Evolutionary conservation across 1,284 basidiomycete species (phyloP).

Genomic region (Sparassis latifolia): DNA sequence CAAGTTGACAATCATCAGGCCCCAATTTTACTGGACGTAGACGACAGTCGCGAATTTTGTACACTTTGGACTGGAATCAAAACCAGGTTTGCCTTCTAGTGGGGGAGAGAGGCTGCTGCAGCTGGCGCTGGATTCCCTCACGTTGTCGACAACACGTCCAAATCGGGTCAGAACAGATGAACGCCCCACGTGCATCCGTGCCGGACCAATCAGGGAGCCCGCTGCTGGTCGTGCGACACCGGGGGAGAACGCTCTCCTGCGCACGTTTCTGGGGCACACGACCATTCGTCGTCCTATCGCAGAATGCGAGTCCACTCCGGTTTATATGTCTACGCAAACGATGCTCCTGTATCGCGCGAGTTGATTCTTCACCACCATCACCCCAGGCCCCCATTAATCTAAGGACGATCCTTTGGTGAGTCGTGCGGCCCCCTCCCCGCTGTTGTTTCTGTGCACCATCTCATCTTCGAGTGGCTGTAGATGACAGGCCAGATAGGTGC

Average conservation of each 20-base stretch:
- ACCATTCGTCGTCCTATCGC: constrained; percentile 8
- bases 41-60: too few species aligned
- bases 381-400: background rate
- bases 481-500: constrained; percentile 17
- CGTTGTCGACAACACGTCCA: constrained; percentile 8
- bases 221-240: constrained; percentile 27
- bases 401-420: constrained; percentile 3
- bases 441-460: constrained; percentile 2
- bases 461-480: constrained; percentile 3
- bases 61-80: too few species aligned
- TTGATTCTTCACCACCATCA: constrained; percentile 10
- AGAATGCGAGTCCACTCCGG: constrained; percentile 4
- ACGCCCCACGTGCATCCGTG: constrained; percentile 23
- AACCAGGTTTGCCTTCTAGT: too few species aligned
- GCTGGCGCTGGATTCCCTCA: too few species aligned
- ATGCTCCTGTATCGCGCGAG: constrained; percentile 8
- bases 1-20: too few species aligned
- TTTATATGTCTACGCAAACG: constrained; percentile 11
- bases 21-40: too few species aligned
- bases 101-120: too few species aligned
- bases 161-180: constrained; percentile 12
- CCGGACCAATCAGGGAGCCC: constrained; percentile 20
- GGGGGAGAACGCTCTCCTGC: constrained; percentile 6
- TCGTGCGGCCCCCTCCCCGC: constrained; percentile 16
- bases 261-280: constrained; percentile 23